Base-by-base conservation (phyloP, 2,329 filamentous ascomycete species). In the Pseudopyrenochaeta lycopersici region DNA sequence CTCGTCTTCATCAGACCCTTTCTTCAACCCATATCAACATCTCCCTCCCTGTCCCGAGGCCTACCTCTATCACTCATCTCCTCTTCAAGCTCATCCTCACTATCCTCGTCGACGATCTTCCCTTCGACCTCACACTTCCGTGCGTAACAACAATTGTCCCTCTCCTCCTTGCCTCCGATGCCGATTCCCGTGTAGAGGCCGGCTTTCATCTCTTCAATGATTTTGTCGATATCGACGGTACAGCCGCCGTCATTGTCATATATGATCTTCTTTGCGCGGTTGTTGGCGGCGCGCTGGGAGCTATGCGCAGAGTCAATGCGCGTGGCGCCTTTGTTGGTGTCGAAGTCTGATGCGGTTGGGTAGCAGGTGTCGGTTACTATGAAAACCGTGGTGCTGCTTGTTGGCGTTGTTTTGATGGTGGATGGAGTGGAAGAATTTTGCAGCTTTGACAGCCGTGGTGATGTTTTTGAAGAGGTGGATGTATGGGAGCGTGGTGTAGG, bases 111-210 rank as follows among this genome's bases (percentile, higher is more conserved):
- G 5, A 68, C 43, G 18, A 63, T 54, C n/a, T 62, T 64, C 7
- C 56, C 46, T 23, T 68, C 65, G 4, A 68, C 65, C 44, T 64
- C 62, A 38, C 63, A 67, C 30, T 66, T 68, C 15, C 62, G 49
- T 30, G 65, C 65, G 46, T 63, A 68, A 45, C 60, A 65, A 9
- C 48, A 41, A 2, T 48, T 50, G 1, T 54, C 35, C 7, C 48
- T 50, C 5, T 52, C 56, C 9, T 58, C 54, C 11, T 54, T 58
- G 5, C 58, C 62, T 10, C 62, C 62, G 1, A 67, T 40, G 0
- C 65, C 65, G 10, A 68, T 68, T 4, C 63, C 63, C 4, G 54
- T 64, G 17, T 65, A 68, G 14, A 68, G 30, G 1, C 63, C 65
- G n/a, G 56, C 36, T 29, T 55, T 61, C 14, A 59, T 32, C 31